A percentile compares a stretch with the other conserved stretches of the same genome.
phyloP scores from a whole-genome alignment of 1,284 basidiomycete genomes.

The Filobasidium uniguttulatum region DNA sequence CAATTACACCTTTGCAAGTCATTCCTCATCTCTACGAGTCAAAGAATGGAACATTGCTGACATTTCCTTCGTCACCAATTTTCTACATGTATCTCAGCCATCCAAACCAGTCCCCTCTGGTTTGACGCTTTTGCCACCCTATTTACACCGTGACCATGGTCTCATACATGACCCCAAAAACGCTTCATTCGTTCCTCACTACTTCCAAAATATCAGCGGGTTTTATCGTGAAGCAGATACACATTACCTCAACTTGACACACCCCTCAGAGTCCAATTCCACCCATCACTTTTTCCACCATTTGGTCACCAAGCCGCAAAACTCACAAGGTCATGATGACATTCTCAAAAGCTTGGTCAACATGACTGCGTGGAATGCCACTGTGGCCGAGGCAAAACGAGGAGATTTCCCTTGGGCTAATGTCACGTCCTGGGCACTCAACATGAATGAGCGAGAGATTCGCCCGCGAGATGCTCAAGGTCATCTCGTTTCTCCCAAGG shows the following conservation, averaged over 20 bases:
- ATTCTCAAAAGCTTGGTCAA: not conserved
- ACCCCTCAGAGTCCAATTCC: constrained; percentile 1
- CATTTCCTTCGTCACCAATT: not conserved
- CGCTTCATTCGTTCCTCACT: constrained; percentile 18
- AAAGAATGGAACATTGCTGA: not conserved
- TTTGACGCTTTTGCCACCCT: constrained; percentile 20
- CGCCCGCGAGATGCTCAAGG: constrained; percentile 4
- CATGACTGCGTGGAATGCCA: constrained; percentile 23
- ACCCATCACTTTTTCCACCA: constrained; percentile 5
- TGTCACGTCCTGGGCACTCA: constrained; percentile 26
- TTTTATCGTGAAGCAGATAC: constrained; percentile 29
- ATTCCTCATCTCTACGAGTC: not conserved
- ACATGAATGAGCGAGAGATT: constrained; percentile 27
- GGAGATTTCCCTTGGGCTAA: constrained; percentile 28
- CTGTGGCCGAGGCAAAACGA: constrained; percentile 22
- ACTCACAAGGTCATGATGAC: not conserved
- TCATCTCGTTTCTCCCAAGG: not conserved
- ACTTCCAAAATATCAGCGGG: constrained; percentile 30
- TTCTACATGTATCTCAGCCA: constrained; percentile 23
- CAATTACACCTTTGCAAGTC: constrained; percentile 13
- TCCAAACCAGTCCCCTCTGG: constrained; percentile 18
- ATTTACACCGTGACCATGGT: constrained; percentile 4
- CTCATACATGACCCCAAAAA: not conserved
- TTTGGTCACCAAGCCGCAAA: not conserved
- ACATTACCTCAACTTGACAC: constrained; percentile 22